Percentiles rank a stretch among this genome's conserved stretches.
Evolutionary conservation across 108 stramenopile species (phyloP).

Genomic region (Nannochloropsis oceanica): DNA sequence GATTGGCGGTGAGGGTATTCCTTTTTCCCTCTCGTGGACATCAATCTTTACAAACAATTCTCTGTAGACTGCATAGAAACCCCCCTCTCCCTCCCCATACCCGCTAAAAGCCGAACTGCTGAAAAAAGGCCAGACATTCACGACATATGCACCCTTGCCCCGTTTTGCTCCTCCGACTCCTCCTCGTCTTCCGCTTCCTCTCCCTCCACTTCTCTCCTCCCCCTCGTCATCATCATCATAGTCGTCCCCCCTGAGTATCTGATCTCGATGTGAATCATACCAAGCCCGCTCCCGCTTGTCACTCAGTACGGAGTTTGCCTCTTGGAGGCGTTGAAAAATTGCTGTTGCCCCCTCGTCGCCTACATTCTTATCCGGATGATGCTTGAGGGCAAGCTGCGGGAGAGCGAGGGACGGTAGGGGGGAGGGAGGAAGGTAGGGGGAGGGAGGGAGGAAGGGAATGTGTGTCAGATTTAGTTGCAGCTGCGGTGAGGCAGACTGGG

Average conservation of each 20-base stretch:
- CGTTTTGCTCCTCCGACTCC: neutral
- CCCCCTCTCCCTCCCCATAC: conserved; percentile 25
- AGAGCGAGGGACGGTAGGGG: too few species aligned
- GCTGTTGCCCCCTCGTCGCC: neutral
- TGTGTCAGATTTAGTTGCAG: neutral
- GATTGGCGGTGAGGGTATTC: neutral
- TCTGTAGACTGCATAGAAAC: conserved; percentile 30
- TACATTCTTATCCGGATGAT: neutral
- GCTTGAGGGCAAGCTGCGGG: neutral
- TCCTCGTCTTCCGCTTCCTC: neutral
- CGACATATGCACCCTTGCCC: neutral
- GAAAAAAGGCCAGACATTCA: conserved; percentile 11
- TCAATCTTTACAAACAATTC: neutral
- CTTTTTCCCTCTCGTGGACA: neutral
- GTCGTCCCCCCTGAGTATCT: conserved; percentile 24
- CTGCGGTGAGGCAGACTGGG: neutral
- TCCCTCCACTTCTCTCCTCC: conserved; percentile 4
- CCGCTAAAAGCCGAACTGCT: conserved; percentile 20
- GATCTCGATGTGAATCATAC: conserved; percentile 39
- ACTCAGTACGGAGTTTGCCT: conserved; percentile 25
- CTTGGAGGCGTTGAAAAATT: conserved; percentile 9
- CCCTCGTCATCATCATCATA: conserved; percentile 6
- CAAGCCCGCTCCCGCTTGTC: conserved; percentile 34
- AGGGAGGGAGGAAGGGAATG: neutral
- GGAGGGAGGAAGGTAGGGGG: neutral